These are phyloP conservation scores for Alternaria infectoria DNA, from an alignment of 2,329 filamentous ascomycete genomes.

Conservation along the genomic window DNA sequence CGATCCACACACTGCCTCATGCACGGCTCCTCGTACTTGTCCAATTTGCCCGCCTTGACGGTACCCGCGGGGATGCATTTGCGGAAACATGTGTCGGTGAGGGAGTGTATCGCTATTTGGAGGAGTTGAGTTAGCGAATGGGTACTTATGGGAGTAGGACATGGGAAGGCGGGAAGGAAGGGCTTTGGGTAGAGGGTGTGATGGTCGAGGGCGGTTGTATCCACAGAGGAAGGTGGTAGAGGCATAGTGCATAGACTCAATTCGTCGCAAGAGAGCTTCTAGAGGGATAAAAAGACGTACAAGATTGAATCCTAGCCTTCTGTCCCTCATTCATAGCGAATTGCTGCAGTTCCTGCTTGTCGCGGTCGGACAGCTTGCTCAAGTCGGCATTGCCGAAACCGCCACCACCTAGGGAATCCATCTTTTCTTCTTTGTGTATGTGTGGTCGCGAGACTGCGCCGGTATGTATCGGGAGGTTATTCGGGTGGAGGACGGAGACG, in stretches of 20 bases:
- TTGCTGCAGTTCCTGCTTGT: constrained; percentile 86
- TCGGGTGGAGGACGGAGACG: not conserved
- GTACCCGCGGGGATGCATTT: constrained; percentile 82
- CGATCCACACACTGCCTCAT: constrained; percentile 92
- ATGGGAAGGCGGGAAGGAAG: too few species aligned
- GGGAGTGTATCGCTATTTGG: constrained; percentile 63
- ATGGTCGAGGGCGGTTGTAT: not conserved
- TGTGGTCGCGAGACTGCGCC: constrained; percentile 8
- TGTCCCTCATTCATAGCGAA: constrained; percentile 86
- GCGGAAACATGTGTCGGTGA: constrained; percentile 86
- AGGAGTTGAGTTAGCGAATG: not conserved
- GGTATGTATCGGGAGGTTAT: constrained; percentile 1
- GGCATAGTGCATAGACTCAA: not conserved
- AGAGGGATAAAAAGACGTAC: constrained; percentile 19
- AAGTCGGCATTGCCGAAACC: constrained; percentile 65
- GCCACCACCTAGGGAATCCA: constrained; percentile 52
- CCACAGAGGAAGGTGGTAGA: not conserved
- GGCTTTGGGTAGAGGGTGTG: too few species aligned
- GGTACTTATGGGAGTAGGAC: not conserved
- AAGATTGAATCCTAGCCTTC: constrained; percentile 72
- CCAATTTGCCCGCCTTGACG: constrained; percentile 75
- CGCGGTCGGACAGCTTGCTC: constrained; percentile 76
- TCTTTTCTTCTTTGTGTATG: constrained; percentile 13
- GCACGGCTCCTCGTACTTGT: constrained; percentile 80
- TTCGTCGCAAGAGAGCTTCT: not conserved